These are phyloP conservation scores for Cercospora canescens DNA, from an alignment of 2,329 filamentous ascomycete species.

Conservation along the genomic window DNA sequence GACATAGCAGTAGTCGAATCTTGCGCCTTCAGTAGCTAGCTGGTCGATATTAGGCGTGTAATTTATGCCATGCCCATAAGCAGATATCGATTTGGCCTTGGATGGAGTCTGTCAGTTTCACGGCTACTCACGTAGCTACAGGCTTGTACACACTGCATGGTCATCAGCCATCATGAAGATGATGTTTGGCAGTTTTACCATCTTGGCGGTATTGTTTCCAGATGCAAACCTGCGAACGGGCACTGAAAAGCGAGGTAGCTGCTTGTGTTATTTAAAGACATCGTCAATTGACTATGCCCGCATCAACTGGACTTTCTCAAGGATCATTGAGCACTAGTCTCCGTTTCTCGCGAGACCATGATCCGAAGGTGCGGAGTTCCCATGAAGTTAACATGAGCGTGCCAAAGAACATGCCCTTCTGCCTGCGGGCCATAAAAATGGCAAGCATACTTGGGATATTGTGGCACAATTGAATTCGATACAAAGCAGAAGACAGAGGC, in stretches of 20 bases:
- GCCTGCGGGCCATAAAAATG: no score
- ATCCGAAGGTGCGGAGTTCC: background rate
- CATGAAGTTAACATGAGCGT: background rate
- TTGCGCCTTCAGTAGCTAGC: background rate
- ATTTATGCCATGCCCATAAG: background rate
- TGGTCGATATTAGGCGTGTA: background rate
- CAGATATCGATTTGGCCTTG: background rate
- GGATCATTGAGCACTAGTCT: background rate
- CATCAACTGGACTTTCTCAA: background rate
- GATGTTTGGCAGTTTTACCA: background rate
- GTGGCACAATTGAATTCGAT: background rate
- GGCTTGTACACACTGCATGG: background rate
- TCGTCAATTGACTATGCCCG: background rate
- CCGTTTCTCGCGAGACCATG: background rate
- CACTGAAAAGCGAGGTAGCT: background rate
- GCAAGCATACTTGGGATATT: no score
- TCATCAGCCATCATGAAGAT: background rate
- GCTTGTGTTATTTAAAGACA: background rate
- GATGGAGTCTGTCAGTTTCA: background rate
- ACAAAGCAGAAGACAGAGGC: background rate
- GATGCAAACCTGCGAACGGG: background rate
- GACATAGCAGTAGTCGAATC: background rate
- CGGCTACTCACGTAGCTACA: background rate
- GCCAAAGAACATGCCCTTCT: background rate
- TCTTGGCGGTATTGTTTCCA: background rate